A percentile compares a stretch with the other conserved stretches of the same genome.
These are phyloP conservation scores for Calonectria hawksworthii DNA, from an alignment of 2,329 filamentous ascomycete genomes.

Conservation along the genomic window DNA sequence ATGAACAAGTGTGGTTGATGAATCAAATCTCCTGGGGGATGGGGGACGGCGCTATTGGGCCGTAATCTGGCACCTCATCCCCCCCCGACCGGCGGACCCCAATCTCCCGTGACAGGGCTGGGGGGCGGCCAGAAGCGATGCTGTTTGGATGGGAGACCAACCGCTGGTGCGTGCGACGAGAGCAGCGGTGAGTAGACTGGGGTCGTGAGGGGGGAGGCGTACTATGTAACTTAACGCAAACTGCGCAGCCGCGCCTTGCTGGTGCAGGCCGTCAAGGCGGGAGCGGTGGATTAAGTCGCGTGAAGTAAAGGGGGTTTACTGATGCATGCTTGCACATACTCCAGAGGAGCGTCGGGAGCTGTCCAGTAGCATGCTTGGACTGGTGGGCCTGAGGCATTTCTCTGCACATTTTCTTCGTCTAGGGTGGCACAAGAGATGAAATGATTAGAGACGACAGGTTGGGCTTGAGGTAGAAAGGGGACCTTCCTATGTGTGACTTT, in stretches of 20 bases:
- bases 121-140: constrained; percentile 30
- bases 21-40: constrained; percentile 44
- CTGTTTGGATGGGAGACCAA: constrained; percentile 24
- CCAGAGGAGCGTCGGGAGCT: constrained; percentile 20
- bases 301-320: constrained; percentile 40
- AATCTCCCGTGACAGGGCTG: constrained; percentile 43
- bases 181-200: constrained; percentile 43
- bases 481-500: constrained; percentile 14
- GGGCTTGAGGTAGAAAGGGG: background rate
- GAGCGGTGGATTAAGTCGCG: constrained; percentile 25
- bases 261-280: constrained; percentile 38
- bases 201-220: constrained; percentile 24
- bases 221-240: constrained; percentile 35
- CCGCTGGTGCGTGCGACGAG: constrained; percentile 36
- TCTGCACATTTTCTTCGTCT: constrained; percentile 46
- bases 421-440: constrained; percentile 19
- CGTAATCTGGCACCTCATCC: constrained; percentile 32
- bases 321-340: constrained; percentile 27
- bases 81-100: constrained; percentile 38
- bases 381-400: constrained; percentile 53
- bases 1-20: constrained; percentile 34
- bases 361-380: constrained; percentile 31
- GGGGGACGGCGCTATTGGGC: constrained; percentile 40
- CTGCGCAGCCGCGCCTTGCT: constrained; percentile 34
- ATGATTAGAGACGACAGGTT: constrained; percentile 6